Evolutionary conservation across 805 yeast genomes (phyloP).

Genomic region (Starmera amethionina): DNA sequence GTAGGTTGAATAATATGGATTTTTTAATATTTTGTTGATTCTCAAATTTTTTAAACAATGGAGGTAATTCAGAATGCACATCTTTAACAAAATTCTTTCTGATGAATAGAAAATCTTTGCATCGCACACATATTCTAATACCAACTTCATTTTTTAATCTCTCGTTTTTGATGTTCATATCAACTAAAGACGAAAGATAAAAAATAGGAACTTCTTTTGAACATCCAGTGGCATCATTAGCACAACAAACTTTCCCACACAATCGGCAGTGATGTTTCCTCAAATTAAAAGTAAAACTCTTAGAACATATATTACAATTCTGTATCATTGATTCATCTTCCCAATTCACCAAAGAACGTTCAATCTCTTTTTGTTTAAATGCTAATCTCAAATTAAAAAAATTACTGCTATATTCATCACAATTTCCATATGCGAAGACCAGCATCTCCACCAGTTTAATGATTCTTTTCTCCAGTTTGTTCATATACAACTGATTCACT

Average conservation of each 20-base stretch:
- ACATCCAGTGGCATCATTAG: constrained; percentile 49
- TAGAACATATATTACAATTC: constrained; percentile 56
- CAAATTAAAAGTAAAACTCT: constrained; percentile 42
- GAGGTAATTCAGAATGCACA: constrained; percentile 20
- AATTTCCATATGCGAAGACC: constrained; percentile 17
- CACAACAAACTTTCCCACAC: constrained; percentile 82
- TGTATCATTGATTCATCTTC: constrained; percentile 36
- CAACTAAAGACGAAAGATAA: constrained; percentile 9
- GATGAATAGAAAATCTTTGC: constrained; percentile 54
- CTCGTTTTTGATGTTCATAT: constrained; percentile 4
- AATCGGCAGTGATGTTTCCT: constrained; percentile 88
- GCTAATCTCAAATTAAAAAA: constrained; percentile 16
- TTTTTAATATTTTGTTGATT: constrained; percentile 28
- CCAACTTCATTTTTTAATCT: constrained; percentile 17
- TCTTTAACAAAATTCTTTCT: constrained; percentile 42
- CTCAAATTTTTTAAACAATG: constrained; percentile 30
- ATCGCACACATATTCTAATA: constrained; percentile 57
- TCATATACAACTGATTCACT: constrained; percentile 39
- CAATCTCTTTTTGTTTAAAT: constrained; percentile 29
- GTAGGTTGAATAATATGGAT: constrained; percentile 29
- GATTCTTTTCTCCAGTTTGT: constrained; percentile 52
- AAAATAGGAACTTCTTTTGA: constrained; percentile 59
- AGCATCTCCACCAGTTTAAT: constrained; percentile 30
- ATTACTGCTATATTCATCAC: constrained; percentile 11
- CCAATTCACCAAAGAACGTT: constrained; percentile 54